Evolutionary conservation across 805 yeast genomes (phyloP).

Genomic region (Priceomyces melissophilus): DNA sequence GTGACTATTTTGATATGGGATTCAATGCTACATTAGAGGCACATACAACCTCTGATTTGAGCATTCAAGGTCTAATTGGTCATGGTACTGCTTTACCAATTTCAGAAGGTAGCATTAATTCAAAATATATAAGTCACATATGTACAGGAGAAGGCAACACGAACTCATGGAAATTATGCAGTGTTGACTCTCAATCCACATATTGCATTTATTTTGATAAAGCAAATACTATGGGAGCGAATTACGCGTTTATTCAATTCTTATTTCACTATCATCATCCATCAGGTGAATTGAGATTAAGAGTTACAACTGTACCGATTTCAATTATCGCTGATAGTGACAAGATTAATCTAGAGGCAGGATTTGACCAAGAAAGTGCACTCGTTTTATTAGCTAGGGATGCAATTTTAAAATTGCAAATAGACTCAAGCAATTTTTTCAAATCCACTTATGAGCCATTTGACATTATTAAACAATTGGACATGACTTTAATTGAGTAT

Average conservation of each 20-base stretch:
- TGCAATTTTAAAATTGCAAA: constrained; percentile 42
- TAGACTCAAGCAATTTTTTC: constrained; percentile 10
- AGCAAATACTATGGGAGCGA: constrained; percentile 25
- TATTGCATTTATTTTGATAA: constrained; percentile 59
- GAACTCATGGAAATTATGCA: constrained; percentile 58
- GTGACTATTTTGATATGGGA: constrained; percentile 47
- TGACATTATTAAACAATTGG: constrained; percentile 42
- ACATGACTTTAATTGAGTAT: constrained; percentile 28
- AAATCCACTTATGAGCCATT: constrained; percentile 12
- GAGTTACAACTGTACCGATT: constrained; percentile 57
- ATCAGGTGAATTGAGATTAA: constrained; percentile 52
- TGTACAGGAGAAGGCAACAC: constrained; percentile 50
- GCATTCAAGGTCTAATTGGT: constrained; percentile 59
- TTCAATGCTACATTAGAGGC: constrained; percentile 60
- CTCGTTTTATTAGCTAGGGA: constrained; percentile 58
- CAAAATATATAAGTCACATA: constrained; percentile 27
- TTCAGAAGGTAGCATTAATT: constrained; percentile 20
- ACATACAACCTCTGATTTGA: constrained; percentile 47
- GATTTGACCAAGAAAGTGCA: constrained; percentile 70
- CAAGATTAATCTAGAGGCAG: constrained; percentile 38
- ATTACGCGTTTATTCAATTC: constrained; percentile 46
- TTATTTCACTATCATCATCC: constrained; percentile 62
- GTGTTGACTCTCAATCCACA: constrained; percentile 53
- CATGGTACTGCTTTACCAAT: constrained; percentile 50
- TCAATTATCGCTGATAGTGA: constrained; percentile 41